These are phyloP conservation scores for Solanum infundibuliforme DNA, from an alignment of 257 asterid species.

Conservation along the genomic window DNA sequence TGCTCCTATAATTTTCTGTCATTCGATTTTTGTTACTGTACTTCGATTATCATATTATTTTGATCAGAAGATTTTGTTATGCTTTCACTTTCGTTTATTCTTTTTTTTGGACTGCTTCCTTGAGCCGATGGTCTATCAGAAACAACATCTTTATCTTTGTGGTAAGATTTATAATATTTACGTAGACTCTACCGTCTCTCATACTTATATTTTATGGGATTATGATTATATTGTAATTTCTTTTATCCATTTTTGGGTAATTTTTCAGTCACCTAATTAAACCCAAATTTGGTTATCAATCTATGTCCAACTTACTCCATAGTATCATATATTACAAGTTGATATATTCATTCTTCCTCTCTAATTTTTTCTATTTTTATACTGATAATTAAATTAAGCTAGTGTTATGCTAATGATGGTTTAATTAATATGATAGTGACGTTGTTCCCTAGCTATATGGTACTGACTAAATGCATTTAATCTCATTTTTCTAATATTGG, in stretches of 20 bases:
- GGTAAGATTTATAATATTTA: accelerated
- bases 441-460: neutral
- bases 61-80: neutral
- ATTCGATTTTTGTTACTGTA: accelerated
- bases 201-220: neutral
- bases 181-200: neutral
- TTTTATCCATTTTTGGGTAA: neutral
- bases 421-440: neutral
- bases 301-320: neutral
- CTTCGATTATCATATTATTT: too few species aligned
- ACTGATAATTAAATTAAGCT: neutral
- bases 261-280: neutral
- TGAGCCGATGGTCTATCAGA: neutral
- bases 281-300: neutral
- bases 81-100: neutral
- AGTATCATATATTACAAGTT: neutral
- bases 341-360: neutral
- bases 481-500: neutral
- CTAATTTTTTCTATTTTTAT: neutral
- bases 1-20: neutral
- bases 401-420: neutral
- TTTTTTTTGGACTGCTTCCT: accelerated
- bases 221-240: neutral
- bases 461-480: neutral
- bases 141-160: accelerated